Percentiles rank a stretch among this genome's conserved stretches.
Conservation (phyloP, 208 protist species). For the Herpetomonas tarakana region DNA sequence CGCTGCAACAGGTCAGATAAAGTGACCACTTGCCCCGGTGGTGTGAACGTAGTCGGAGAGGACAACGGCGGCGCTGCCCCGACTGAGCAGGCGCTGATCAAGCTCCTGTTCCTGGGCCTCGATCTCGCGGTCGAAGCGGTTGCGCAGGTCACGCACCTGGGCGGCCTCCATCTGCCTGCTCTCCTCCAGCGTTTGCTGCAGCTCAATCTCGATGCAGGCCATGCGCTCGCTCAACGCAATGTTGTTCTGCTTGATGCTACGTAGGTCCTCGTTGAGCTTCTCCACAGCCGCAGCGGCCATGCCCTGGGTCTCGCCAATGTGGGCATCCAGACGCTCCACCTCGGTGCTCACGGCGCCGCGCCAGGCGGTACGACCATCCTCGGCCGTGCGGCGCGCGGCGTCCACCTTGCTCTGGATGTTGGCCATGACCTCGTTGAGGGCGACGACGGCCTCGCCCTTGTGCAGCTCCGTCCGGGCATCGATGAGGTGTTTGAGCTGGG, state of each 20-base stretch:
- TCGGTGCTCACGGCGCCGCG: slow-evolving; percentile 29
- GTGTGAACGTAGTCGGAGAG: slow-evolving; percentile 24
- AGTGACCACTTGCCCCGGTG: too few species aligned
- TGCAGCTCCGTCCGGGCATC: slow-evolving; percentile 51
- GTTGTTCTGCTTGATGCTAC: slow-evolving; percentile 60
- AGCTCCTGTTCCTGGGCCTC: slow-evolving; percentile 39
- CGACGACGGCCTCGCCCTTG: slow-evolving; percentile 26
- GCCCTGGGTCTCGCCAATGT: slow-evolving; percentile 46
- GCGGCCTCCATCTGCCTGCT: slow-evolving; percentile 44
- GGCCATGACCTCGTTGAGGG: slow-evolving; percentile 48
- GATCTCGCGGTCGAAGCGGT: slow-evolving; percentile 28
- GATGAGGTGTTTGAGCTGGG: slow-evolving; percentile 58
- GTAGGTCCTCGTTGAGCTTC: slow-evolving; percentile 68
- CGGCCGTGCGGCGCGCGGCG: slow-evolving; percentile 30
- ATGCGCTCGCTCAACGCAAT: slow-evolving; percentile 75
- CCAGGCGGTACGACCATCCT: slow-evolving; percentile 31
- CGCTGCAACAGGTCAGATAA: too few species aligned
- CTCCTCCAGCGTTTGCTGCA: slow-evolving; percentile 72
- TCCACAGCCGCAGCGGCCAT: slow-evolving; percentile 56
- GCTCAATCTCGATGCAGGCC: slow-evolving; percentile 67
- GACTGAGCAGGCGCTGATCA: slow-evolving; percentile 3
- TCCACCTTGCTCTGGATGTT: slow-evolving; percentile 74
- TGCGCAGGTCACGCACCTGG: slow-evolving; percentile 24
- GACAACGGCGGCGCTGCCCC: background rate
- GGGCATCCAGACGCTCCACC: slow-evolving; percentile 43